Evolutionary conservation across 129 eudicot genomes (phyloP).

Genomic region (Smallanthus sonchifolius): DNA sequence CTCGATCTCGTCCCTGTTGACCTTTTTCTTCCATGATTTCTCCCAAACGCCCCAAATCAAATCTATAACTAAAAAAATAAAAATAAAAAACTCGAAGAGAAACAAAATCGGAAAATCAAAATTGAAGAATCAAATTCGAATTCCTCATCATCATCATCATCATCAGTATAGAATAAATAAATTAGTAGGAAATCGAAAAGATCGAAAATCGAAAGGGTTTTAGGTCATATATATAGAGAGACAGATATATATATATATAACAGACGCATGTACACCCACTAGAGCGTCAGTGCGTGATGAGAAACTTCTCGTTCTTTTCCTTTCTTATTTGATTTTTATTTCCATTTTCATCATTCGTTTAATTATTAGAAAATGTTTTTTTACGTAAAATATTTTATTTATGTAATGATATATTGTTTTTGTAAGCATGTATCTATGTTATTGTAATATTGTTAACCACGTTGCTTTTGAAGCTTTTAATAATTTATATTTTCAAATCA

Average conservation of each 20-base stretch:
- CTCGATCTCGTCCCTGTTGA: slow-evolving; percentile 50
- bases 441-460: too few relatives aligned
- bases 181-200: background rate
- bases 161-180: background rate
- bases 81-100: background rate
- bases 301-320: slow-evolving; percentile 25
- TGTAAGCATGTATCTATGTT: too few relatives aligned
- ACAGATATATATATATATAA: background rate
- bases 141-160: slow-evolving; percentile 17
- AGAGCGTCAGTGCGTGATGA: background rate
- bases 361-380: background rate
- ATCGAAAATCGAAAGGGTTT: slow-evolving; percentile 33
- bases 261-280: slow-evolving; percentile 12
- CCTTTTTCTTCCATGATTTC: slow-evolving; percentile 44
- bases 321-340: background rate
- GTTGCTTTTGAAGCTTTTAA: too few relatives aligned
- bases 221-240: slow-evolving; percentile 27
- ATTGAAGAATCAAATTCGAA: slow-evolving; percentile 26
- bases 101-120: background rate
- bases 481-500: too few relatives aligned
- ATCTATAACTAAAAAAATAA: slow-evolving; percentile 1
- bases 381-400: background rate
- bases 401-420: background rate
- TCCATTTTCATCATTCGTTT: background rate
- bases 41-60: slow-evolving; percentile 20